Conservation (phyloP, 805 yeast genomes). For the Candida gorgasii region DNA sequence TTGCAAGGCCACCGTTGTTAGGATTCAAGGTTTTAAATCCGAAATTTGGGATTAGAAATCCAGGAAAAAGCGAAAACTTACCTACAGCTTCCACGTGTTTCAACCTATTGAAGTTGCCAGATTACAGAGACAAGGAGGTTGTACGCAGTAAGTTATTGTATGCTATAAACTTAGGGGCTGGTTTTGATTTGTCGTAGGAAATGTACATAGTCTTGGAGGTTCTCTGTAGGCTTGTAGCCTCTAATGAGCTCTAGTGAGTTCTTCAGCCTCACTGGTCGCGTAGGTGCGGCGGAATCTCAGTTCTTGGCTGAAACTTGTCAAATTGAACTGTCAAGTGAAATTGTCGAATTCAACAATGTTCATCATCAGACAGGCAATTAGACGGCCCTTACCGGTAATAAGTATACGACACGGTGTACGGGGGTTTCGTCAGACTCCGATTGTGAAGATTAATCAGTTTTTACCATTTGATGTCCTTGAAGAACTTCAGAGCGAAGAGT, state of each 20-base stretch:
- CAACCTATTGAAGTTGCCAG: conserved; percentile 82
- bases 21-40: conserved; percentile 82
- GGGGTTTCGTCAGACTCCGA: neutral
- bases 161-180: conserved; percentile 79
- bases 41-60: conserved; percentile 74
- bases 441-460: conserved; percentile 33
- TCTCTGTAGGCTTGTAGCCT: no score
- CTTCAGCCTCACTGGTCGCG: no score
- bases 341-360: no score
- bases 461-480: conserved; percentile 44
- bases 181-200: conserved; percentile 73
- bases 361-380: no score
- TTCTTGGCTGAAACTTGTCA: no score
- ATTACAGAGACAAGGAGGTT: conserved; percentile 61
- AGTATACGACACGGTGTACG: neutral
- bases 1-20: conserved; percentile 84
- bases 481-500: conserved; percentile 33
- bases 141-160: conserved; percentile 68
- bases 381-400: neutral
- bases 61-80: conserved; percentile 54
- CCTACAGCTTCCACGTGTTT: conserved; percentile 96
- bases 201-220: neutral
- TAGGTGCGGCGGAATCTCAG: no score
- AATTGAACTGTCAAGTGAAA: no score
- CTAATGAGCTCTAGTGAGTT: no score